Base-by-base conservation (phyloP, 148 eudicot species). In the Fagopyrum esculentum region DNA sequence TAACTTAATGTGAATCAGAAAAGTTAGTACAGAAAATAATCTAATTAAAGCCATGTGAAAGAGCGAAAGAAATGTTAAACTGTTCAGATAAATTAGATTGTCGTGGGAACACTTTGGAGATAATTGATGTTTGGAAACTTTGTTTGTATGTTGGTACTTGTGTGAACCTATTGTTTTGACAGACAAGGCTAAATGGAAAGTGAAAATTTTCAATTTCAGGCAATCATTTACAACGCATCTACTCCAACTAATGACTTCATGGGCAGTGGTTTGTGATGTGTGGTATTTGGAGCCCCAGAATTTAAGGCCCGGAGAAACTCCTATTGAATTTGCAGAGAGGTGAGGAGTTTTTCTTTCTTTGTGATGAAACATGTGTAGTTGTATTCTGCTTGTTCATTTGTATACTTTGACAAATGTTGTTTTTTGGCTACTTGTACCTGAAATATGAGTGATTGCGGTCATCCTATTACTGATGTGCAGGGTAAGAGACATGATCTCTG, bases 191-290 rank as follows among this genome's bases (percentile, higher is more conserved):
- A 35, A 35, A 35, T 35, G 40, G 3, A 35, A 35, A 35, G 40
- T 35, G 40, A 35, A 35, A 35, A 0, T 35, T 35, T 35, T 35
- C 40, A 35, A 35, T 35, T 81, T 78, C 93, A 96, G 98, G 78
- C 99, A 90, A 78, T 96, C 99, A 54, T 96, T 96, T 79, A 96
- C 99, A 64, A 96, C 43, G 77, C 99, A 96, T 82, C 83, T 92
- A 75, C 86, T 96, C 82, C 99, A 92, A 88, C 89, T 96, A 66
- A 96, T 96, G 99, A 87, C 98, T 16, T 96, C 99, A 5, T 96
- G 99, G 99, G 99, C 98, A 81, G 97, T 96, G 75, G 98, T 96
- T 77, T 96, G 99, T 87, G 98, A 96, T 78, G 99, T 96, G 30
- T 96, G 99, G 99, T 96, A 90, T 83, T 60, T 96, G 83, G 99